phyloP scores from a whole-genome alignment of 1,139 yeast species.

The Geotrichum klebahnii region DNA sequence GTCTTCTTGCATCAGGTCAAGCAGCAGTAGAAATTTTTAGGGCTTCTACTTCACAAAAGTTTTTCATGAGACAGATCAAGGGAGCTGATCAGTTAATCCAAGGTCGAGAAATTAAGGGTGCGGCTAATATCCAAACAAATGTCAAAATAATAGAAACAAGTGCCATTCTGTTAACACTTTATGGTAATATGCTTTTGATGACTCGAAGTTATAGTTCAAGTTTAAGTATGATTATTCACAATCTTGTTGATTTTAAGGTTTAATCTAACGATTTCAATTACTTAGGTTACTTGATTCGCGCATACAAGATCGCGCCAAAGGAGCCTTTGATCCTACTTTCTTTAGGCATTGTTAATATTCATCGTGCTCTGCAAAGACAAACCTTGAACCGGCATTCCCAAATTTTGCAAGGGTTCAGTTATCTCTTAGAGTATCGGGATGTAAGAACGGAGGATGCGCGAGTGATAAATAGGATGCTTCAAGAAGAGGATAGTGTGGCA shows the following conservation, averaged over 20 bases:
- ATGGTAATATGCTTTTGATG: constrained; percentile 76
- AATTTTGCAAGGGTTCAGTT: constrained; percentile 79
- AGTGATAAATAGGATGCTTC: constrained; percentile 5
- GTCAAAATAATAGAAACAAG: constrained; percentile 46
- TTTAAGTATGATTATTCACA: constrained; percentile 42
- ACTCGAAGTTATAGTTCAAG: constrained; percentile 80
- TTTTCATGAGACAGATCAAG: constrained; percentile 79
- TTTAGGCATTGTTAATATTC: constrained; percentile 78
- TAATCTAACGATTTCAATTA: constrained; percentile 1
- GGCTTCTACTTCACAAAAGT: constrained; percentile 82
- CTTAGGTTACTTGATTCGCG: constrained; percentile 50
- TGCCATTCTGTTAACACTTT: constrained; percentile 69
- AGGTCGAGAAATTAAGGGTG: constrained; percentile 60
- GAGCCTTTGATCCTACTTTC: constrained; percentile 78
- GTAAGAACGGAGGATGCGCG: constrained; percentile 36
- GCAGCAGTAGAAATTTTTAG: constrained; percentile 58
- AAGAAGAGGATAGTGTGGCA: not conserved
- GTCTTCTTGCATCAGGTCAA: constrained; percentile 62
- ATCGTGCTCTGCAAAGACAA: constrained; percentile 86
- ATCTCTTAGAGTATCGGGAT: constrained; percentile 64
- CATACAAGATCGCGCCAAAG: constrained; percentile 43
- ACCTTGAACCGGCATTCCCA: constrained; percentile 83
- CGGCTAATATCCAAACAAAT: constrained; percentile 62
- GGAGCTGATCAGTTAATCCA: constrained; percentile 71
- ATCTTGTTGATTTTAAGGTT: no score